Evolutionary conservation across 2,329 filamentous ascomycete genomes (phyloP).

Genomic region (Botrytis tulipae): DNA sequence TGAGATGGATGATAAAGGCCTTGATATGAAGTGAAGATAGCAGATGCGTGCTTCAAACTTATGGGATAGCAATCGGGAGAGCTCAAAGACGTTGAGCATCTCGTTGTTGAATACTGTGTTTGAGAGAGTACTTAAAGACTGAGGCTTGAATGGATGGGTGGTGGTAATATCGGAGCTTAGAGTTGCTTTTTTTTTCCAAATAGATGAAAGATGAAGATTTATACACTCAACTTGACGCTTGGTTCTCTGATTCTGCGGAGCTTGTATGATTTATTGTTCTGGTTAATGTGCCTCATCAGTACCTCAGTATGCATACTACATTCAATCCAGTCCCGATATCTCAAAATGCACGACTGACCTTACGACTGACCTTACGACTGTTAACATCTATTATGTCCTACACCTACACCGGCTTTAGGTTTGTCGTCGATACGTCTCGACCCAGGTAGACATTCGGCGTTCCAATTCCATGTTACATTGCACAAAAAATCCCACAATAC

Average conservation of each 20-base stretch:
- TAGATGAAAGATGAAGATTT: not conserved
- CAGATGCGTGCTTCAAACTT: too few species aligned
- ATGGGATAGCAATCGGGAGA: not conserved
- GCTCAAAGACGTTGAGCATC: not conserved
- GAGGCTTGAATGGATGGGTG: rapidly evolving
- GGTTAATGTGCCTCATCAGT: not conserved
- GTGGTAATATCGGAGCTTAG: not conserved
- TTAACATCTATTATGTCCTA: not conserved
- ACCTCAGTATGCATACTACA: not conserved
- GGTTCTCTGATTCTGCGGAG: not conserved
- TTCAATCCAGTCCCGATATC: not conserved
- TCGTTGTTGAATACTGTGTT: not conserved
- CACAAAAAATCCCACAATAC: not conserved
- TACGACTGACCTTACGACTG: not conserved
- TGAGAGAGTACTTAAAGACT: not conserved
- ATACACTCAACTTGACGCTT: not conserved
- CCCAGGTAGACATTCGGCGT: not conserved
- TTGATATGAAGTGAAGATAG: not conserved
- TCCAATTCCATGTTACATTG: not conserved
- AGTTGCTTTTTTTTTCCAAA: not conserved
- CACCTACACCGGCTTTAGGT: not conserved
- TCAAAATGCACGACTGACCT: not conserved
- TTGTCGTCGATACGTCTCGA: not conserved
- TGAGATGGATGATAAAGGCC: not conserved
- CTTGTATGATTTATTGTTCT: not conserved